Percentiles rank a stretch among this genome's conserved stretches.
Conservation (phyloP, 78 protist species). For the Anaeramoeba ignava region DNA sequence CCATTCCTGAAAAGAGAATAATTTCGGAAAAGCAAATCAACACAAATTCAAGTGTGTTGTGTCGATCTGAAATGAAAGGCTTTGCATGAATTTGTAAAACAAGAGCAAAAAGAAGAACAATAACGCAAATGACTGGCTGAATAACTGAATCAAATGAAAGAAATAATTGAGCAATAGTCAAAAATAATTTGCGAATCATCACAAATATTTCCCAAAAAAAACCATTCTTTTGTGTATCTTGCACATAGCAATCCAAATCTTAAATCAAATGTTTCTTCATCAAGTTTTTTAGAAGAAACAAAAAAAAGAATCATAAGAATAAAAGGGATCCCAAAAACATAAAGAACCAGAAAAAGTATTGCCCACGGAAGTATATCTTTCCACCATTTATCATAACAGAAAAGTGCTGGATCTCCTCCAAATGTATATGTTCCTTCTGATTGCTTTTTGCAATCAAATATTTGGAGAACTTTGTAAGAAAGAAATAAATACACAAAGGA, state of each 20-base stretch:
- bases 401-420: background rate
- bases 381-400: background rate
- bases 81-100: no score
- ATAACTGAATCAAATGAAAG: no score
- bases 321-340: background rate
- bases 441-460: background rate
- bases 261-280: background rate
- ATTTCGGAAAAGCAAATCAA: no score
- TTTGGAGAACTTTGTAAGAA: background rate
- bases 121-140: no score
- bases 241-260: background rate
- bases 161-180: no score
- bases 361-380: background rate
- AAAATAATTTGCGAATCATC: no score
- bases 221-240: background rate
- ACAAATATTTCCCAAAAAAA: background rate
- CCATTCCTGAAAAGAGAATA: no score
- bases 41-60: no score
- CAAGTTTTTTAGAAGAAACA: background rate
- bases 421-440: background rate
- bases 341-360: background rate
- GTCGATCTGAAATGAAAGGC: no score
- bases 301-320: background rate
- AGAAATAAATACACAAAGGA: background rate
- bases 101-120: no score